phyloP scores from a whole-genome alignment of 202 grass and related monocot species.

The Setaria viridis region DNA sequence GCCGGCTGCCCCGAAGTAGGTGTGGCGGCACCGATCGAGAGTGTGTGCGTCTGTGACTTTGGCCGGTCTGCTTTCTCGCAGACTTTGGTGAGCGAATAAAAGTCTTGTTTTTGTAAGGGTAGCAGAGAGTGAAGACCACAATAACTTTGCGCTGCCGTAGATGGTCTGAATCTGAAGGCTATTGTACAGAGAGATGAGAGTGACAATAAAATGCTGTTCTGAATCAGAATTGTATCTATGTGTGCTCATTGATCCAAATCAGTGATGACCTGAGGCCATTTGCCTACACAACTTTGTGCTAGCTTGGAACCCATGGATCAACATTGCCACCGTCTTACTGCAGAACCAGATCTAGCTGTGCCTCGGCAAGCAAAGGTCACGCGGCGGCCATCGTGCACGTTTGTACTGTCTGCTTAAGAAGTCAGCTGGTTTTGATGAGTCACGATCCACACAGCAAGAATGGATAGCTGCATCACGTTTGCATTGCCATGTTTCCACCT shows the following conservation, averaged over 20 bases:
- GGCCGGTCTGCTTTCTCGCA: slow-evolving; percentile 12
- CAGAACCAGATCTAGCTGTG: neutral
- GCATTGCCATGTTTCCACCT: neutral
- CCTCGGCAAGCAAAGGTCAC: neutral
- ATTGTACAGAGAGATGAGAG: slow-evolving; percentile 7
- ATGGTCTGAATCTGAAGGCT: slow-evolving; percentile 6
- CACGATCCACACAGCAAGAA: neutral
- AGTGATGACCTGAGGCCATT: neutral
- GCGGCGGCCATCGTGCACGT: neutral
- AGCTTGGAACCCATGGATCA: neutral
- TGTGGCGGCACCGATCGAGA: neutral
- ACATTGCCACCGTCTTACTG: neutral
- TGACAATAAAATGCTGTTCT: neutral
- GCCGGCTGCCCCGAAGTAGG: slow-evolving; percentile 38
- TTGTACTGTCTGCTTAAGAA: neutral
- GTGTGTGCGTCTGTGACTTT: neutral
- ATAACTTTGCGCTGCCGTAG: neutral
- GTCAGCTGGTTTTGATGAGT: neutral
- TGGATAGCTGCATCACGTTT: neutral
- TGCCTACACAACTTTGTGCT: neutral
- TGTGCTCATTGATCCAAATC: neutral
- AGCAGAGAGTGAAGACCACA: neutral
- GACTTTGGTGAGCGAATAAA: slow-evolving; percentile 7
- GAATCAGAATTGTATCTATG: neutral
- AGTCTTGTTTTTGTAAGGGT: neutral